Conservation (phyloP, 1,284 basidiomycete species). For the Microbotryum lychnidis-dioicae region DNA sequence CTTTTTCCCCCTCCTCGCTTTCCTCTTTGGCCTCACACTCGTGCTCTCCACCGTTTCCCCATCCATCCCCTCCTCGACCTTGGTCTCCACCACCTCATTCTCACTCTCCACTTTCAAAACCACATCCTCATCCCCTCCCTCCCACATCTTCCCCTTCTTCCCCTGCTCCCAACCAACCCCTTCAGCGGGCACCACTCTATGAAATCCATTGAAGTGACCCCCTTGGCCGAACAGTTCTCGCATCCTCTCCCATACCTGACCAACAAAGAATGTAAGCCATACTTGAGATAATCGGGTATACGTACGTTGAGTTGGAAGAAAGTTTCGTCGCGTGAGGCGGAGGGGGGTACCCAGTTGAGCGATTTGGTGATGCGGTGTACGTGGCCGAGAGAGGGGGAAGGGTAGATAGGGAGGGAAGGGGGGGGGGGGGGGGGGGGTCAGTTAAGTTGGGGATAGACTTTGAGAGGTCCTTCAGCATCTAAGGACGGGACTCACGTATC, state of each 20-base stretch:
- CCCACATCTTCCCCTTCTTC: slow-evolving; percentile 25
- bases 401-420: too few relatives aligned
- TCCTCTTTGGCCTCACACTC: not conserved
- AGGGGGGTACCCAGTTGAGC: slow-evolving; percentile 62
- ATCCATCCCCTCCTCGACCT: slow-evolving; percentile 26
- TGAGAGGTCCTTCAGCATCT: too few relatives aligned
- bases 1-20: not conserved
- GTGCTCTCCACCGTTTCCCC: not conserved
- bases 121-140: slow-evolving; percentile 14
- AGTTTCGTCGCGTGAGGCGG: slow-evolving; percentile 54
- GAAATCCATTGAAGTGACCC: slow-evolving; percentile 33
- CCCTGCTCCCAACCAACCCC: slow-evolving; percentile 27
- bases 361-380: slow-evolving; percentile 58
- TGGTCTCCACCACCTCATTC: slow-evolving; percentile 21
- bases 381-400: slow-evolving; percentile 39
- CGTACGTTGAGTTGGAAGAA: slow-evolving; percentile 61
- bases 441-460: too few relatives aligned
- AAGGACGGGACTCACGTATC: slow-evolving; percentile 48
- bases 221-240: slow-evolving; percentile 37
- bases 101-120: slow-evolving; percentile 2
- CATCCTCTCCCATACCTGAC: slow-evolving; percentile 51
- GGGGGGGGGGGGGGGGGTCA: too few relatives aligned
- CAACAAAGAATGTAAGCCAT: slow-evolving; percentile 62
- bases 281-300: slow-evolving; percentile 59
- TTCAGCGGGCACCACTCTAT: slow-evolving; percentile 36